A percentile compares a stretch with the other conserved stretches of the same genome.
phyloP scores from a whole-genome alignment of 768 basidiomycete species.

The Hysterangium stoloniferum region DNA sequence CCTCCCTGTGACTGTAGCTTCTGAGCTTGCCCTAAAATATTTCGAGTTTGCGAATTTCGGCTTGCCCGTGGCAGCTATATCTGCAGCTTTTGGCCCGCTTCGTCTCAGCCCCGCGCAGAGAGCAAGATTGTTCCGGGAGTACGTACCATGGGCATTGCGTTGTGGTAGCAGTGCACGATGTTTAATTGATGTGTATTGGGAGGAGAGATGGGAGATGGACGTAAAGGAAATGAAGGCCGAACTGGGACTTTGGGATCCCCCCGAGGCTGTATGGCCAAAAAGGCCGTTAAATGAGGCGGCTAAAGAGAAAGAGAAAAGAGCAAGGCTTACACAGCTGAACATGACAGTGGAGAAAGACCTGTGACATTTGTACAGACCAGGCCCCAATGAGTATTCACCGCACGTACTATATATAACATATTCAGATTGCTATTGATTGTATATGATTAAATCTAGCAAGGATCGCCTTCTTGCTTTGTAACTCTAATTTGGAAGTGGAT shows the following conservation, averaged over 20 bases:
- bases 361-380: no score
- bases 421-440: no score
- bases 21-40: conserved; percentile 89
- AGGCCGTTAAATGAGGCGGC: conserved; percentile 54
- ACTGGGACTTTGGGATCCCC: conserved; percentile 79
- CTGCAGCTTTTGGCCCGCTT: conserved; percentile 72
- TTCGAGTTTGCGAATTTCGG: conserved; percentile 92
- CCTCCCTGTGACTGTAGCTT: conserved; percentile 83
- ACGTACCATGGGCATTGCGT: conserved; percentile 86
- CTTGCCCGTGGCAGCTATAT: conserved; percentile 79
- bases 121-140: conserved; percentile 61
- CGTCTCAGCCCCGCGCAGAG: conserved; percentile 45
- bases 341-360: no score
- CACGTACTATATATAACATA: no score
- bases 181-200: conserved; percentile 92
- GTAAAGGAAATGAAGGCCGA: conserved; percentile 78
- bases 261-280: conserved; percentile 61
- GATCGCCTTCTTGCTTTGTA: no score
- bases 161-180: conserved; percentile 70
- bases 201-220: conserved; percentile 83
- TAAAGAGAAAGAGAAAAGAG: conserved; percentile 26
- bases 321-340: no score
- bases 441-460: no score
- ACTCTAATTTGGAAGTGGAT: no score
- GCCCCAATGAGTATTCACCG: no score